Evolutionary conservation across 345 rosid genomes (phyloP).

Genomic region (Eucalyptus shirleyi): DNA sequence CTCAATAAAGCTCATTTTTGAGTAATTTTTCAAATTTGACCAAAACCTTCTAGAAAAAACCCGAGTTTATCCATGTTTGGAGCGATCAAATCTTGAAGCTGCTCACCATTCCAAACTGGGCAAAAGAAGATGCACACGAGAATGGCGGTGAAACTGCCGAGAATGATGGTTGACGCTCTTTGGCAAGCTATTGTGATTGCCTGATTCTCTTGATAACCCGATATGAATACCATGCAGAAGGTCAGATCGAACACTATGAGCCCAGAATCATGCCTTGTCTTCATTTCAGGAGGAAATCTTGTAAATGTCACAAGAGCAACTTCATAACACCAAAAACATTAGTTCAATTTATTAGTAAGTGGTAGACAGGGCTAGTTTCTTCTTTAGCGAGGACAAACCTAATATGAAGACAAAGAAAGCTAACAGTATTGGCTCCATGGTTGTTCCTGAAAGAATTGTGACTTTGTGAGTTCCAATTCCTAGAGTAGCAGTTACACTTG

Average conservation of each 20-base stretch:
- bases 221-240: constrained; percentile 16
- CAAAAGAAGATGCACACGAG: neutral
- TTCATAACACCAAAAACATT: neutral
- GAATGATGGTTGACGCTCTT: constrained; percentile 6
- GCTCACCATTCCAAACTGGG: constrained; percentile 29
- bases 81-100: constrained; percentile 16
- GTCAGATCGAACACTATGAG: constrained; percentile 17
- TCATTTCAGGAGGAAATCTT: constrained; percentile 15
- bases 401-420: neutral
- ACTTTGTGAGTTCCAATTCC: constrained; percentile 12
- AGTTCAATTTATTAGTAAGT: neutral
- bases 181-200: neutral
- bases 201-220: constrained; percentile 13
- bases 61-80: constrained; percentile 16
- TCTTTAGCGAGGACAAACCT: neutral
- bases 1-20: neutral
- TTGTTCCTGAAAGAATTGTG: neutral
- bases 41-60: constrained; percentile 14
- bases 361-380: neutral
- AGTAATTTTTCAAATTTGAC: neutral
- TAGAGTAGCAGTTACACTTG: constrained; percentile 9
- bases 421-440: neutral
- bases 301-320: constrained; percentile 11
- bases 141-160: neutral
- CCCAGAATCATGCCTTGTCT: constrained; percentile 21